A percentile compares a stretch with the other conserved stretches of the same genome.
phyloP scores from a whole-genome alignment of 169 alveolate genomes.

The Eimeria sp. region DNA sequence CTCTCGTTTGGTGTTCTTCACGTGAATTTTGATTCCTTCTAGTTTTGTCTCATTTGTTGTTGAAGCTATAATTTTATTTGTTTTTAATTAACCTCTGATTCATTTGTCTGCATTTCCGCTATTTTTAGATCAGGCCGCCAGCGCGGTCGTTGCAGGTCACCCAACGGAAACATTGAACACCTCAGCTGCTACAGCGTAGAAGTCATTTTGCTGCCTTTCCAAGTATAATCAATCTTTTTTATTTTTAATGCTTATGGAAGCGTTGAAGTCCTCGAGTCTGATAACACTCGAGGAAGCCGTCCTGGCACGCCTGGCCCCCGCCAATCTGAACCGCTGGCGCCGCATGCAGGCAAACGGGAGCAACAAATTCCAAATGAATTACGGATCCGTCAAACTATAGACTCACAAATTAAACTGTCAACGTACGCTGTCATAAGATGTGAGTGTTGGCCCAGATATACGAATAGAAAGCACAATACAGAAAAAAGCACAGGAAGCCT shows the following conservation, averaged over 20 bases:
- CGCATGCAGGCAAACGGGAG: background rate
- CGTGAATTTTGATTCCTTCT: background rate
- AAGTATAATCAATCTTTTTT: background rate
- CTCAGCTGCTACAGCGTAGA: background rate
- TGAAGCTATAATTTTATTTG: background rate
- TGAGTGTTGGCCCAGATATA: background rate
- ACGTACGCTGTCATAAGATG: background rate
- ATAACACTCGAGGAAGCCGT: background rate
- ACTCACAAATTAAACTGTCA: background rate
- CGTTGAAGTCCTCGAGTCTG: background rate
- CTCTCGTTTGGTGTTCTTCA: background rate
- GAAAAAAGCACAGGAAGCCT: background rate
- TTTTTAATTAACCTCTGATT: background rate
- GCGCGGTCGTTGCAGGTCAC: too few relatives aligned
- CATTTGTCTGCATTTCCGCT: too few relatives aligned
- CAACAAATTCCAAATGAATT: background rate
- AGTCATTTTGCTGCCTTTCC: background rate
- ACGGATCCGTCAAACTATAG: background rate
- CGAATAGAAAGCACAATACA: background rate
- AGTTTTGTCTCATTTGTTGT: too few relatives aligned
- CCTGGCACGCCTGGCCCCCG: background rate
- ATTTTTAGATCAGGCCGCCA: too few relatives aligned
- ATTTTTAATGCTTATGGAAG: background rate
- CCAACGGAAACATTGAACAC: too few relatives aligned
- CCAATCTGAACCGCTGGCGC: constrained; percentile 1